A percentile compares a stretch with the other conserved stretches of the same genome.
These are phyloP conservation scores for Backusella westeae DNA, from an alignment of 192 early-diverging fungal genomes.

Conservation along the genomic window DNA sequence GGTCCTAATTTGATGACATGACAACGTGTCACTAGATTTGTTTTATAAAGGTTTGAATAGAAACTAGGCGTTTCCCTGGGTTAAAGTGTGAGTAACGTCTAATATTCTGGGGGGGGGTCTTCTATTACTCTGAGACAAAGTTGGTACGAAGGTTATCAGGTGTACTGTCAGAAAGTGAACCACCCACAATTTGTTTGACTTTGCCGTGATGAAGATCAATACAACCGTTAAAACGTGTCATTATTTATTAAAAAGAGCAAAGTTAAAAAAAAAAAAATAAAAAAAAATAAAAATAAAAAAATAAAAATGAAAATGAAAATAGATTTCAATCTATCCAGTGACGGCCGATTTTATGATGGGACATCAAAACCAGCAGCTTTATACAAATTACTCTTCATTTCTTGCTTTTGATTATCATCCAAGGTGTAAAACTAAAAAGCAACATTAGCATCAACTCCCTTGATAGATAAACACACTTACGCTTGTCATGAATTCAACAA, in stretches of 20 bases:
- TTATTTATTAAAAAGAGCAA: background rate
- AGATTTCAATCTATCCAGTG: background rate
- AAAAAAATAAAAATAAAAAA: background rate
- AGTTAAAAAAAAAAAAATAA: background rate
- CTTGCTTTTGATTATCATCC: background rate
- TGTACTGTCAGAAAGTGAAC: conserved; percentile 72
- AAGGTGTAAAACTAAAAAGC: background rate
- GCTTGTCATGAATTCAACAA: conserved; percentile 54
- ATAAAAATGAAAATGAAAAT: background rate
- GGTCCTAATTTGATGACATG: conserved; percentile 97
- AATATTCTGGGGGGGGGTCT: background rate
- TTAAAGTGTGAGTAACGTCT: background rate
- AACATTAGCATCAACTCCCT: background rate
- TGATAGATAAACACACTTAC: conserved; percentile 26
- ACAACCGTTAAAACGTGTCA: conserved; percentile 90
- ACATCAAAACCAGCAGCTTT: conserved; percentile 8
- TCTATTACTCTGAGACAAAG: conserved; percentile 79
- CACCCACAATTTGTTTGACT: conserved; percentile 99
- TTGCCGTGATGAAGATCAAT: conserved; percentile 97
- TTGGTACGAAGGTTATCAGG: conserved; percentile 74
- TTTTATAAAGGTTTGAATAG: conserved; percentile 81
- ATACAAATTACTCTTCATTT: conserved; percentile 2
- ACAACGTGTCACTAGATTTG: conserved; percentile 71
- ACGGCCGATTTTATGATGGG: background rate
- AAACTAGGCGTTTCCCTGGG: conserved; percentile 68